Conservation (phyloP, 352 stramenopile genomes). For the Phytophthora pisi region DNA sequence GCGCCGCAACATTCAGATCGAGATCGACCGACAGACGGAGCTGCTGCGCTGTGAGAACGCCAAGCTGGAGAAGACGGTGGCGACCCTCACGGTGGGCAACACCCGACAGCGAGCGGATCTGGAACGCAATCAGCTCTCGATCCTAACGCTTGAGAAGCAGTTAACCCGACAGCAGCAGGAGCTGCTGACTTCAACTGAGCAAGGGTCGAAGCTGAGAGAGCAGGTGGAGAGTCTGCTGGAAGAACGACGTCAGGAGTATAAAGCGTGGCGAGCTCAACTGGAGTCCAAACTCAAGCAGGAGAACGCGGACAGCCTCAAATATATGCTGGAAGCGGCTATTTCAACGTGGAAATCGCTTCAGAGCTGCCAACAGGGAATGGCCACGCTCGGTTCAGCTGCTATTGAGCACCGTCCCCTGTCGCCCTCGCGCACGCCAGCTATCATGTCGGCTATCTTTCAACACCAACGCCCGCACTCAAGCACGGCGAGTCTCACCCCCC, state of each 20-base stretch:
- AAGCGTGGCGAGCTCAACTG: conserved; percentile 34
- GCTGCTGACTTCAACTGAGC: conserved; percentile 12
- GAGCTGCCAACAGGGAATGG: conserved; percentile 37
- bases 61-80: conserved; percentile 45
- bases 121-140: conserved; percentile 21
- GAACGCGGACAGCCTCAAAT: conserved; percentile 33
- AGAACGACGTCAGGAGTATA: conserved; percentile 42
- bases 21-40: conserved; percentile 63
- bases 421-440: conserved; percentile 26
- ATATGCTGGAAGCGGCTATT: conserved; percentile 39
- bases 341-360: conserved; percentile 46
- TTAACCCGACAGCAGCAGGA: conserved; percentile 32
- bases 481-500: conserved; percentile 4
- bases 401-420: conserved; percentile 14
- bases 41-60: conserved; percentile 45
- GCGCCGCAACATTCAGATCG: conserved; percentile 63
- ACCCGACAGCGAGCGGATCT: conserved; percentile 39
- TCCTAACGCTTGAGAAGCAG: conserved; percentile 39
- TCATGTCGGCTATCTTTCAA: conserved; percentile 36
- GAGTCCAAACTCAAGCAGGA: conserved; percentile 41
- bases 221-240: conserved; percentile 45
- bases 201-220: conserved; percentile 31
- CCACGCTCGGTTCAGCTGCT: conserved; percentile 12
- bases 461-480: conserved; percentile 29
- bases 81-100: conserved; percentile 17